Conservation (phyloP, 148 eudicot genomes). For the Dianthus caryophyllus region DNA sequence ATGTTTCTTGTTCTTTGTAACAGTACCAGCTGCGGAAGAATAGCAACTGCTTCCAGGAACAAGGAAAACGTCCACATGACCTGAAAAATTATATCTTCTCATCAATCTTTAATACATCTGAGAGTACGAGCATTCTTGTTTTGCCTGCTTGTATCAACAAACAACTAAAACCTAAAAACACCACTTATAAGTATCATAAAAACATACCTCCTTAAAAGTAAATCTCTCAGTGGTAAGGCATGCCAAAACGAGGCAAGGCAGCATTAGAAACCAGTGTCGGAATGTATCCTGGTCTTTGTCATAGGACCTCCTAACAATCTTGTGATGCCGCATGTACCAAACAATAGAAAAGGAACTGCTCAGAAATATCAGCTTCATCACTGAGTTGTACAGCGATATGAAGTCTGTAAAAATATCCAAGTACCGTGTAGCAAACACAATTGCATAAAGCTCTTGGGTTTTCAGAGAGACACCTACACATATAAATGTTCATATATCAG, state of each 20-base stretch:
- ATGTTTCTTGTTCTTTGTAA: slow-evolving; percentile 96
- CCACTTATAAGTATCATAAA: background rate
- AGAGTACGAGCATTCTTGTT: background rate
- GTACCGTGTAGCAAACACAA: slow-evolving; percentile 92
- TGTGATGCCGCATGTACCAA: slow-evolving; percentile 93
- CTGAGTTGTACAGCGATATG: slow-evolving; percentile 75
- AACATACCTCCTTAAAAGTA: slow-evolving; percentile 73
- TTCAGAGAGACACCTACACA: slow-evolving; percentile 82
- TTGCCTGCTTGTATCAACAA: slow-evolving; percentile 1
- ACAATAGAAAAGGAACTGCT: slow-evolving; percentile 86
- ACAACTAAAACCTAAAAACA: background rate
- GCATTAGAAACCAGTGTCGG: slow-evolving; percentile 67
- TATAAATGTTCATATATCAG: background rate
- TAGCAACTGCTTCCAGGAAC: slow-evolving; percentile 93
- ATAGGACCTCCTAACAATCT: slow-evolving; percentile 85
- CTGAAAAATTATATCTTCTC: slow-evolving; percentile 35
- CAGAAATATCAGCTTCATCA: slow-evolving; percentile 86
- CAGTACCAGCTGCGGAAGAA: slow-evolving; percentile 92
- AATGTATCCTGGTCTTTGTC: slow-evolving; percentile 96
- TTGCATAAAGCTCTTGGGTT: slow-evolving; percentile 91
- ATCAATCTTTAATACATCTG: slow-evolving; percentile 8
- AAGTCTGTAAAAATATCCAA: slow-evolving; percentile 78
- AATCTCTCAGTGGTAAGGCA: slow-evolving; percentile 65
- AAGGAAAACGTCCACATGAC: slow-evolving; percentile 97
- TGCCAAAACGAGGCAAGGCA: slow-evolving; percentile 83